Evolutionary conservation across 78 protist species (phyloP).

Genomic region (Emiliania huxleyi): DNA sequence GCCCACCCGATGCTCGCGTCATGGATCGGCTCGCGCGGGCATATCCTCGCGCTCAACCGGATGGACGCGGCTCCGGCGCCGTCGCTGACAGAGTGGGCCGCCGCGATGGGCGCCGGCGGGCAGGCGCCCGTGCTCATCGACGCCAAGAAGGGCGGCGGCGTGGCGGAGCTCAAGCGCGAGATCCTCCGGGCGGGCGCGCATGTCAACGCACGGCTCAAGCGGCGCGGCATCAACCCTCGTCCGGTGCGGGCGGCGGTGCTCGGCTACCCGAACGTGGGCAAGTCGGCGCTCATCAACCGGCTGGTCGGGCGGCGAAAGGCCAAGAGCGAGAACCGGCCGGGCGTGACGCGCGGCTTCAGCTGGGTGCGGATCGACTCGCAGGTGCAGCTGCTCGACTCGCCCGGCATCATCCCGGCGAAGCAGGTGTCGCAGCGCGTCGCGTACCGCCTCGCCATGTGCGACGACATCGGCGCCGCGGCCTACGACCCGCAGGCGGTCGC

Average conservation of each 20-base stretch:
- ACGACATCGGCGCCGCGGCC: conserved; percentile 9
- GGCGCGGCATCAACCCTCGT: not conserved
- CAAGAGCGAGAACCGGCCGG: not conserved
- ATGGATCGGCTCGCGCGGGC: not conserved
- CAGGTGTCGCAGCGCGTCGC: not conserved
- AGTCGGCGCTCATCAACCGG: conserved; percentile 20
- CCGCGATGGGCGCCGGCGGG: not conserved
- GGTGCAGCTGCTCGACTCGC: not conserved
- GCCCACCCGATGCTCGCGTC: not conserved
- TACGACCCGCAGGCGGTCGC: not conserved
- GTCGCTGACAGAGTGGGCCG: not conserved
- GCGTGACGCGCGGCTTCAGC: not conserved
- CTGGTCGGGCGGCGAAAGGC: not conserved
- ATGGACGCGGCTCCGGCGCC: not conserved
- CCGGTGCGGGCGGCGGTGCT: not conserved
- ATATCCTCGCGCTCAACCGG: not conserved
- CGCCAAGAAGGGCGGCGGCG: not conserved
- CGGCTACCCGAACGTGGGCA: conserved; percentile 15
- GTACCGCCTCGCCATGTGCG: not conserved
- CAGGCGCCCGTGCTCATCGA: not conserved
- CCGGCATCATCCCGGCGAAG: not conserved
- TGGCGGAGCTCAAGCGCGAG: not conserved
- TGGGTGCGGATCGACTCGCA: not conserved
- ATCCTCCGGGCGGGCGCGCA: not conserved
- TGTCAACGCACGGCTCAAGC: not conserved